These are phyloP conservation scores for Orbilia brochopaga DNA, from an alignment of 2,329 filamentous ascomycete species.

Conservation along the genomic window DNA sequence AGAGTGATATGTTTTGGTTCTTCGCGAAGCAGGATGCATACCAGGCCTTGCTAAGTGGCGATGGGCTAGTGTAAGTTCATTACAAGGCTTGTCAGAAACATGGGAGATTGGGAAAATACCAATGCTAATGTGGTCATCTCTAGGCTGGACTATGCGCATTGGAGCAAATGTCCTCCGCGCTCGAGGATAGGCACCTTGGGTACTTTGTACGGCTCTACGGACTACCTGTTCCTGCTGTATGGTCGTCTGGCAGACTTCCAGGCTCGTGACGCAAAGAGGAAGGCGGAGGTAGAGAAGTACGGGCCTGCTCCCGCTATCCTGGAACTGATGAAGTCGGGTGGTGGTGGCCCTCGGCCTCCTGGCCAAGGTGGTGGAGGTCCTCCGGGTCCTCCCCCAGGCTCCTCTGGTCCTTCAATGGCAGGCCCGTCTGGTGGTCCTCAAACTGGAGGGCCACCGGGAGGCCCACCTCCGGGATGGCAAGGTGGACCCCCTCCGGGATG, in stretches of 20 bases:
- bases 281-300: slow-evolving; percentile 69
- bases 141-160: slow-evolving; percentile 79
- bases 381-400: slow-evolving; percentile 5
- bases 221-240: slow-evolving; percentile 82
- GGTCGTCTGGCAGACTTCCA: slow-evolving; percentile 80
- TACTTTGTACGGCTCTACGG: slow-evolving; percentile 84
- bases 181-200: slow-evolving; percentile 77
- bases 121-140: slow-evolving; percentile 50
- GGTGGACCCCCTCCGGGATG: slow-evolving; percentile 10
- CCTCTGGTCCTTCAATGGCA: slow-evolving; percentile 23
- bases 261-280: slow-evolving; percentile 76
- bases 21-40: slow-evolving; percentile 93
- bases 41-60: slow-evolving; percentile 86
- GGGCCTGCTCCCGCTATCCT: slow-evolving; percentile 45
- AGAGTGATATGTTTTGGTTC: slow-evolving; percentile 93
- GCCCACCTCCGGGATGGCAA: slow-evolving; percentile 28
- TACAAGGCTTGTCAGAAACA: no score
- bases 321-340: slow-evolving; percentile 63
- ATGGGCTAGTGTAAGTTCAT: slow-evolving; percentile 76
- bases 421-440: slow-evolving; percentile 24
- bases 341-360: slow-evolving; percentile 54
- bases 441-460: slow-evolving; percentile 27
- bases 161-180: slow-evolving; percentile 86
- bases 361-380: slow-evolving; percentile 30
- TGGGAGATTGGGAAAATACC: not conserved